Evolutionary conservation across 192 early-diverging fungal genomes (phyloP), one percentile per base, ranked within the genome.

Genomic region (Backusella morwellensis): DNA sequence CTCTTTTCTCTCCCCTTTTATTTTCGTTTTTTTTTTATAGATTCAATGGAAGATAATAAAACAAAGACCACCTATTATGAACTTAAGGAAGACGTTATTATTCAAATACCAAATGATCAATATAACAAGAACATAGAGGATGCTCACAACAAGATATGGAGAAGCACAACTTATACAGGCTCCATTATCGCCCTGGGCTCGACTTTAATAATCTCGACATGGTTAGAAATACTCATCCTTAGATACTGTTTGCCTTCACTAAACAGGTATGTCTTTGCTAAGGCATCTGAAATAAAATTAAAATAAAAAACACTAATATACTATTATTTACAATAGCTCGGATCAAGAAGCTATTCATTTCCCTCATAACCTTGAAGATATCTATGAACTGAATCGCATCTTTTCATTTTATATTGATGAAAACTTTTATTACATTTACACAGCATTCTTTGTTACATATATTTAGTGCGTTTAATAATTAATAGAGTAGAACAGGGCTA

Each of bases 331-430:
- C 8, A 21, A 54, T 80, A 89, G 88, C 19, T 78, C 81, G 23
- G 81, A 87, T 11, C 72, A 79, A 6, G 82, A 83, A 35, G 78
- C 81, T 21, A 11, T 87, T 40, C 83, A 85, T 50, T 81, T 89
- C 19, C 88, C 88, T 29, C 81, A 78, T 38, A 82, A 80, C 21
- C 44, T 89, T 12, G 84, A 87, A 36, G 85, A 89, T 40, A 74
- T 89, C 14, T 81, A 78, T 44, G 73, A 72, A 26, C 70, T 89
- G 52, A 85, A 87, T 71, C 80, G 80, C 41, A 77, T 88, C 11
- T 66, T 89, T 29, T 71, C 67, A 68, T 77, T 79, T 8, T 89
- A 86, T 35, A 88, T 86, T 71, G 80, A 85, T n/a, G 73, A 84
- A 68, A 82, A 86, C 56, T 86, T 86, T 74, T 81, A 70, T 56